phyloP scores from a whole-genome alignment of 2,329 filamentous ascomycete genomes.

The Eutypa lata region DNA sequence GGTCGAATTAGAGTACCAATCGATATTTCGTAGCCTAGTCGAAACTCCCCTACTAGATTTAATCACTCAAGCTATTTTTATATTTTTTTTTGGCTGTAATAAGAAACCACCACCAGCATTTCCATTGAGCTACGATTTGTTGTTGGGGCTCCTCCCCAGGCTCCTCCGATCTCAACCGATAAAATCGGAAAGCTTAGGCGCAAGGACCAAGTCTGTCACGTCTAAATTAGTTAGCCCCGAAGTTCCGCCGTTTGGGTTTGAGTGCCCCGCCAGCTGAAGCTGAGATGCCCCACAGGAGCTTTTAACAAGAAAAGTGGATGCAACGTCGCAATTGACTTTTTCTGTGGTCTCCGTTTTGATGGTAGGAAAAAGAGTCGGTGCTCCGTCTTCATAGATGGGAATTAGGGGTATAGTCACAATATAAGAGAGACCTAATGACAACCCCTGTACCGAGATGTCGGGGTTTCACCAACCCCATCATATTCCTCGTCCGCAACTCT shows the following conservation, averaged over 20 bases:
- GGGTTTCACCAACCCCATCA: conserved; percentile 25
- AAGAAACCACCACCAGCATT: conserved; percentile 6
- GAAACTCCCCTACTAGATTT: not conserved
- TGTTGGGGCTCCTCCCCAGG: conserved; percentile 4
- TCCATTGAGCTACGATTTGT: conserved; percentile 15
- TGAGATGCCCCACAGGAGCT: no score
- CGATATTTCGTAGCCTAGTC: not conserved
- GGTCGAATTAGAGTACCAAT: conserved; percentile 1
- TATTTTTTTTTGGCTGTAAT: not conserved
- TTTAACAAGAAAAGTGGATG: not conserved
- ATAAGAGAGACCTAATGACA: conserved; percentile 18
- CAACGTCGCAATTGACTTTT: no score
- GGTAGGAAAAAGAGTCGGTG: no score
- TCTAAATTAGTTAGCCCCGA: not conserved
- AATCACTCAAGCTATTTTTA: not conserved
- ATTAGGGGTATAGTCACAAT: no score
- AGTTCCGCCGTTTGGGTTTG: no score
- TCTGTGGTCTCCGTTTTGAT: no score
- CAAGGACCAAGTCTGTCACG: not conserved
- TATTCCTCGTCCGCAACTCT: conserved; percentile 23
- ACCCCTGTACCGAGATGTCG: conserved; percentile 18
- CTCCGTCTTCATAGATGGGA: no score
- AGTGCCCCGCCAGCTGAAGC: not conserved
- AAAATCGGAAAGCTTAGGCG: conserved; percentile 6
- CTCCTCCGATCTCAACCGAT: conserved; percentile 23